Evolutionary conservation across 768 basidiomycete genomes (phyloP).

Genomic region (Ramaria rubella): DNA sequence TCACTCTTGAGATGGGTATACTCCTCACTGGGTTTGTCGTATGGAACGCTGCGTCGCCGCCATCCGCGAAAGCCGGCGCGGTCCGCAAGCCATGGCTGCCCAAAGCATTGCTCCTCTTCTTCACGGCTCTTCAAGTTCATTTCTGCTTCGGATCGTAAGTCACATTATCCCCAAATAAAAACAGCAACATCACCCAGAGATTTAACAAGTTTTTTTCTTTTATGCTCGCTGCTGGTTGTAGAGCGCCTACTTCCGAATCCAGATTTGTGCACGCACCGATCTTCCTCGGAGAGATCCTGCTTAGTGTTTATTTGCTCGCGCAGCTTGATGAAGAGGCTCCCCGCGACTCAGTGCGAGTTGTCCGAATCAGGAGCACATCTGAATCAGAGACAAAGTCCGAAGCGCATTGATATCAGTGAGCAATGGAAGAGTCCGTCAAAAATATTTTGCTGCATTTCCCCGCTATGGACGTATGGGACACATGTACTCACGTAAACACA

Average conservation of each 20-base stretch:
- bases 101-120: conserved; percentile 16
- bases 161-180: background rate
- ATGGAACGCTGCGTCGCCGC: conserved; percentile 20
- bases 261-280: conserved; percentile 26
- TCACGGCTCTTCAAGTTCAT: conserved; percentile 20
- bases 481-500: too few species aligned
- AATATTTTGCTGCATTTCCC: too few species aligned
- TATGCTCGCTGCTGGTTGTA: too few species aligned
- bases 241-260: conserved; percentile 23
- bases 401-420: too few species aligned
- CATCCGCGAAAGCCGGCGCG: conserved; percentile 18
- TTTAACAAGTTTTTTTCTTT: background rate
- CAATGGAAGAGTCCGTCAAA: too few species aligned
- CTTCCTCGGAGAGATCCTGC: conserved; percentile 23
- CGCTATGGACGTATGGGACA: too few species aligned
- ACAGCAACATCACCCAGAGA: background rate
- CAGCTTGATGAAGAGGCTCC: conserved; percentile 18
- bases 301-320: conserved; percentile 23
- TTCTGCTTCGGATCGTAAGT: conserved; percentile 26
- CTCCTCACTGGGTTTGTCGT: conserved; percentile 23
- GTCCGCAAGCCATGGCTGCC: conserved; percentile 18
- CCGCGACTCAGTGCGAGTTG: too few species aligned
- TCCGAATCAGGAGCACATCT: too few species aligned
- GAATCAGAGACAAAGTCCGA: too few species aligned
- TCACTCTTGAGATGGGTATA: conserved; percentile 21